These are phyloP conservation scores for Eutypa lata DNA, from an alignment of 2,329 filamentous ascomycete species.

Conservation along the genomic window DNA sequence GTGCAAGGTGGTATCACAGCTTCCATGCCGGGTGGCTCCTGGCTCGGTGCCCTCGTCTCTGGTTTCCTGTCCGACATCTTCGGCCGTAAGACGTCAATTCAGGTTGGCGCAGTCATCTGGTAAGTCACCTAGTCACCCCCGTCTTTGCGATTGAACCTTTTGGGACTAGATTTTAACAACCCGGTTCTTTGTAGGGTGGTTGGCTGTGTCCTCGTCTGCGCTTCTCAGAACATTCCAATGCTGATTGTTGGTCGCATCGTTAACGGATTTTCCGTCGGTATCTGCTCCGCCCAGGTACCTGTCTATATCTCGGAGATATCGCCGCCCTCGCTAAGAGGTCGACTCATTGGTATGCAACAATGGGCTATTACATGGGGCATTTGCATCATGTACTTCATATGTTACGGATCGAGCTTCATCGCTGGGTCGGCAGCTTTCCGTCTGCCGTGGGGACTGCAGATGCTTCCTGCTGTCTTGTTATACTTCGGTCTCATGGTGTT, in stretches of 20 bases:
- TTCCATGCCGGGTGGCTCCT: constrained; percentile 69
- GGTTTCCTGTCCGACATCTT: constrained; percentile 56
- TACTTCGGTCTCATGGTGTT: constrained; percentile 40
- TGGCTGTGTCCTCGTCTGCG: constrained; percentile 44
- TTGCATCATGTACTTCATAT: constrained; percentile 45
- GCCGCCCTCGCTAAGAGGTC: constrained; percentile 42
- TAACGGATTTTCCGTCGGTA: constrained; percentile 69
- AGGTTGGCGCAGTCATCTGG: constrained; percentile 49
- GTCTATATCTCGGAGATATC: constrained; percentile 67
- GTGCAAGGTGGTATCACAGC: constrained; percentile 65
- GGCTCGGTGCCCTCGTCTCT: constrained; percentile 59
- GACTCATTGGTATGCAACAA: constrained; percentile 42
- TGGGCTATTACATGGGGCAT: constrained; percentile 46
- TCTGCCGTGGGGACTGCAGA: constrained; percentile 47
- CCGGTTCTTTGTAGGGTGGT: constrained; percentile 35
- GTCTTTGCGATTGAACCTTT: not conserved
- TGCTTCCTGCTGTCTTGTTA: constrained; percentile 41
- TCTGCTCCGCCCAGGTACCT: constrained; percentile 69
- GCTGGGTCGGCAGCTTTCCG: constrained; percentile 45
- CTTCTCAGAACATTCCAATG: constrained; percentile 49
- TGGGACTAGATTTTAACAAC: constrained; percentile 4
- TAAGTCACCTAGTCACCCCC: constrained; percentile 26
- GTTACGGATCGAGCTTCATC: constrained; percentile 44
- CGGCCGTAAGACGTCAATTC: constrained; percentile 46
- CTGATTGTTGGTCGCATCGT: constrained; percentile 67